Conservation (phyloP, 768 basidiomycete genomes). For the Panaeolus cyanescens region DNA sequence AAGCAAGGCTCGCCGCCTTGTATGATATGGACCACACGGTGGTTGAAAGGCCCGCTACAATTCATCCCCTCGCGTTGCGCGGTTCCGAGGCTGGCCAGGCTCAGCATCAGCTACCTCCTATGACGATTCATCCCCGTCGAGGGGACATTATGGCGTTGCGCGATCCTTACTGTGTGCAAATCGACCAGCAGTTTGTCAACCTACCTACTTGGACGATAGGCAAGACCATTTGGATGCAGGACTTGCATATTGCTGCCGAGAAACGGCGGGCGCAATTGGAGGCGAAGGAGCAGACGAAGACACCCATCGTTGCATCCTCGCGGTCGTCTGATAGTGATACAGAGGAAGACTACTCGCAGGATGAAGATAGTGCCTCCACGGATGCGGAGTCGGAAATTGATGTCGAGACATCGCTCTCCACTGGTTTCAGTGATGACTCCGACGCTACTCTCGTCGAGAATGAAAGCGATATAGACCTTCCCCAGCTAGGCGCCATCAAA, state of each 20-base stretch:
- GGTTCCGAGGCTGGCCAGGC: background rate
- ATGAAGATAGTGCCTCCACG: conserved; percentile 19
- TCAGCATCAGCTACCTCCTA: conserved; percentile 27
- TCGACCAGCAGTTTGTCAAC: conserved; percentile 60
- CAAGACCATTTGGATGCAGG: conserved; percentile 66
- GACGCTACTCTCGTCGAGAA: conserved; percentile 60
- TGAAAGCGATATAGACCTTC: conserved; percentile 37
- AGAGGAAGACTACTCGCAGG: conserved; percentile 6
- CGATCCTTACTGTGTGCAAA: conserved; percentile 55
- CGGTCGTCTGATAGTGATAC: background rate
- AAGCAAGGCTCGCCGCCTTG: background rate
- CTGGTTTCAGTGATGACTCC: conserved; percentile 48
- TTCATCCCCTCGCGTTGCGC: conserved; percentile 1
- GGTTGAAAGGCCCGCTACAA: background rate
- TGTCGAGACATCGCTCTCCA: conserved; percentile 33
- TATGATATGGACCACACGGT: background rate
- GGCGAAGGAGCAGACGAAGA: conserved; percentile 18
- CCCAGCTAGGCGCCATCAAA: conserved; percentile 5
- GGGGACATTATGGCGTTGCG: conserved; percentile 62
- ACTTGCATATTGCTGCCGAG: conserved; percentile 43
- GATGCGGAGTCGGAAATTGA: conserved; percentile 31
- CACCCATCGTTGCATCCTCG: background rate
- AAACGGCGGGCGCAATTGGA: conserved; percentile 10
- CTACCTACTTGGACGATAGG: conserved; percentile 66
- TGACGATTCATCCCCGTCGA: conserved; percentile 57